Base-by-base conservation (phyloP, 805 yeast species). In the Pichia ethanolica region DNA sequence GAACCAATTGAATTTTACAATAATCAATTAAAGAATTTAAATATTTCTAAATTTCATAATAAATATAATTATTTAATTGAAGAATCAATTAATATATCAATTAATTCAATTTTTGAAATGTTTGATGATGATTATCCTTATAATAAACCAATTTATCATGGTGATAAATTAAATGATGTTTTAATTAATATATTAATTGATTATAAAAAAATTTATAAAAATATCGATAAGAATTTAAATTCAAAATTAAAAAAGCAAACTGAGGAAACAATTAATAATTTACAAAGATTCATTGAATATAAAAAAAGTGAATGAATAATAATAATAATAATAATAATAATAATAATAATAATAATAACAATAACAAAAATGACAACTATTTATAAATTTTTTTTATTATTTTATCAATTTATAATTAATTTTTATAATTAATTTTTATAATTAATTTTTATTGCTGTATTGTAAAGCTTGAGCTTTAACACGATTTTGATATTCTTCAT, bases 391-490 rank as follows among this genome's bases (percentile, higher is more conserved):
- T 37, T 26, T 37, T 26, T 12, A 14, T 7, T 4, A 20, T 37
- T 37, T 26, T 37, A 14, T 35, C 4, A 14, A 4, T 11, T 12
- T 26, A 14, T 38, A 38, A 25, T 5, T 38, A 28, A 25, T n/a
- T 38, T 10, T 38, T 26, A 13, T 30, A 14, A 30, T 6, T 13
- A 26, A 26, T 33, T 7, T n/a, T 35, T 25, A n/a, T 14, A 30
- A 20, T 32, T 42, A 35, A 40, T 42, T 46, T 37, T 63, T 59
- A 47, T 67, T 68, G 39, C 86, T 76, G 63, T 86, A 91, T 62
- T 73, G 77, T 61, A 78, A 76, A 7, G 93, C 89, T 69, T 93
- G 98, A 55, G 86, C 88, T 55, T 70, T 70, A 32, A 93, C 96
- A 59, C 80, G 84, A 64, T 78, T 79, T 51, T 83, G 88, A 65